Base-by-base conservation (phyloP, 179 eudicot species). In the Carnegiea gigantea region DNA sequence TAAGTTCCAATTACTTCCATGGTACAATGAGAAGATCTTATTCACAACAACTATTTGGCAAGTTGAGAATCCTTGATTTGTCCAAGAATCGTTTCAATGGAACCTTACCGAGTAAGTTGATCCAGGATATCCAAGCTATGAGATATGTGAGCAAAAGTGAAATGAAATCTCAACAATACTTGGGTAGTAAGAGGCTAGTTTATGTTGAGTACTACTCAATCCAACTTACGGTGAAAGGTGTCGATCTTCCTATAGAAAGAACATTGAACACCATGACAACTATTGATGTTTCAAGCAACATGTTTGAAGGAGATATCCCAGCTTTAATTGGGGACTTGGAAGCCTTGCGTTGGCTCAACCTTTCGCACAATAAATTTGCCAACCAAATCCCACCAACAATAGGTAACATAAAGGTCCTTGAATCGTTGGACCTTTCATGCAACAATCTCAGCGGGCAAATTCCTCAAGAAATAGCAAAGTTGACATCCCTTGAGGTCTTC, bases 341-440 rank as follows among this genome's bases (percentile, higher is more conserved):
- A 57, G 62, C 62, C 62, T 57, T 57, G n/a, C n/a, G 62, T 6
- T 57, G 62, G 62, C 62, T 57, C 62, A 57, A 57, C 62, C 62
- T 57, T 5, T 57, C 62, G 1, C 62, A 57, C 62, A 57, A 57
- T 14, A 20, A 14, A 1, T 57, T 57, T 6, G 0, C 7, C 23
- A 57, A 57, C 62, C 62, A 57, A 18, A 57, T 57, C 15, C 62
- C 62, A 57, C 14, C 62, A 17, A 18, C 23, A 5, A 57, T 57
- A 57, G 62, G 62, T 57, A 57, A 57, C 62, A 15, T 57, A 20
- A 57, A 57, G 2, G 62, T 57, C 7, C 62, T 57, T 20, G 23
- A 18, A 57, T 57, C 62, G 17, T 18, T 57, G 7, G 62, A 57
- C n/a, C 62, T 57, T 57, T 57, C 23, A 15, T 18, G 68, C 14